Conservation (phyloP, 768 basidiomycete species). For the Pholiota molesta region DNA sequence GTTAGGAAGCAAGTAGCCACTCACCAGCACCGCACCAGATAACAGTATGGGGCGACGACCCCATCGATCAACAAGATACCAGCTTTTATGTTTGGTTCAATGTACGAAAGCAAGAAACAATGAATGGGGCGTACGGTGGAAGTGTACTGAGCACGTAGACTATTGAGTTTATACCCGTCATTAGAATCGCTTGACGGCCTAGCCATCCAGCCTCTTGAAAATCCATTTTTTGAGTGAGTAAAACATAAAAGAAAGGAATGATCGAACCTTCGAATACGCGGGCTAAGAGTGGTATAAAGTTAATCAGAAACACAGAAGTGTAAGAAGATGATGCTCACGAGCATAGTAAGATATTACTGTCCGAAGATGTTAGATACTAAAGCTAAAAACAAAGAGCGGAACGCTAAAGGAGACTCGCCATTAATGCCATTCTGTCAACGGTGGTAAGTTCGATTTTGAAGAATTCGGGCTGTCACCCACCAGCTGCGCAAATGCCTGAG, state of each 20-base stretch:
- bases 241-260: neutral
- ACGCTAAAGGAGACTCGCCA: conserved; percentile 50
- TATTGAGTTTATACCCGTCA: conserved; percentile 92
- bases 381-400: conserved; percentile 1
- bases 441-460: conserved; percentile 8
- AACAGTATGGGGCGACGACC: conserved; percentile 87
- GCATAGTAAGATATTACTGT: conserved; percentile 94
- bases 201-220: conserved; percentile 93
- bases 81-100: conserved; percentile 46
- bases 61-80: conserved; percentile 93
- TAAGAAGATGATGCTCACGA: conserved; percentile 52
- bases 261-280: conserved; percentile 86
- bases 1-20: conserved; percentile 22
- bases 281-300: conserved; percentile 41
- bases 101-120: neutral
- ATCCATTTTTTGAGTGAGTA: conserved; percentile 1
- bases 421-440: conserved; percentile 85
- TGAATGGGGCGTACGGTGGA: conserved; percentile 66
- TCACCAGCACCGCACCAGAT: conserved; percentile 77
- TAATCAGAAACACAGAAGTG: conserved; percentile 8
- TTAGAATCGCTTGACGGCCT: conserved; percentile 89
- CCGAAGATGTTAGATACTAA: neutral
- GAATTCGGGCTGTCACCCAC: conserved; percentile 46
- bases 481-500: conserved; percentile 93
- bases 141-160: conserved; percentile 81